Base-by-base conservation (phyloP, 352 stramenopile species). In the Globisporangium polare region DNA sequence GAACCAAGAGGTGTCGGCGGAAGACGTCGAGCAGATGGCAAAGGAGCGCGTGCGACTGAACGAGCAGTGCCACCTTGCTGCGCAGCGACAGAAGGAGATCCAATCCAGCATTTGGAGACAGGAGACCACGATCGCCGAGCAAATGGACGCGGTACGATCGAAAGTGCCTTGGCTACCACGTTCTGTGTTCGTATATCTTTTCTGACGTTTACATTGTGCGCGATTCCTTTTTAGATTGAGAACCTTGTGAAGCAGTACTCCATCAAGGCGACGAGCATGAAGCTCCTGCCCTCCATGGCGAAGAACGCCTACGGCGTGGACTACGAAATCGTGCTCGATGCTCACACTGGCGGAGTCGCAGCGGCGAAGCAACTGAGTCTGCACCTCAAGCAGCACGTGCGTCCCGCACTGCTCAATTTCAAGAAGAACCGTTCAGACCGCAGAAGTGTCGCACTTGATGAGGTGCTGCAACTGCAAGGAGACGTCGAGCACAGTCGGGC, bases 281-380 rank as follows among this genome's bases (percentile, higher is more conserved):
- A 97, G 62, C 75, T 98, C 24, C 57, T 98, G 58, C 93, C 92
- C 3, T 47, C 75, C 39, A 80, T 84, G 43, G 89, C 88, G 1
- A 95, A 96, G 50, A 90, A 97, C 68, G 77, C 83, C 26, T 63
- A 80, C 20, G 78, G 82, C 1, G 72, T 91, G 17, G 78, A 97
- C 68, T 95, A 88, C 46, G 69, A 72, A 31, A 86, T 96, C 22
- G 72, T 78, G 35, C 73, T 93, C 33, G 79, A 95, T 58, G 73
- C 74, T 10, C 66, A 81, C 37, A 73, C 81, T 13, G 79, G 85
- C 9, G 82, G 81, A n/a, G 74, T 88, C 9, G 65, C 78, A 20
- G 79, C 79, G 8, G 78, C 86, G 5, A 63, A 75, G 49, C 68
- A 80, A 29, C 52, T 94, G 7, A 86, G 71, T 15, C 51, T 76